Percentiles rank a stretch among this genome's conserved stretches.
Evolutionary conservation across 352 stramenopile species (phyloP).

Genomic region (Phytophthora syringae): DNA sequence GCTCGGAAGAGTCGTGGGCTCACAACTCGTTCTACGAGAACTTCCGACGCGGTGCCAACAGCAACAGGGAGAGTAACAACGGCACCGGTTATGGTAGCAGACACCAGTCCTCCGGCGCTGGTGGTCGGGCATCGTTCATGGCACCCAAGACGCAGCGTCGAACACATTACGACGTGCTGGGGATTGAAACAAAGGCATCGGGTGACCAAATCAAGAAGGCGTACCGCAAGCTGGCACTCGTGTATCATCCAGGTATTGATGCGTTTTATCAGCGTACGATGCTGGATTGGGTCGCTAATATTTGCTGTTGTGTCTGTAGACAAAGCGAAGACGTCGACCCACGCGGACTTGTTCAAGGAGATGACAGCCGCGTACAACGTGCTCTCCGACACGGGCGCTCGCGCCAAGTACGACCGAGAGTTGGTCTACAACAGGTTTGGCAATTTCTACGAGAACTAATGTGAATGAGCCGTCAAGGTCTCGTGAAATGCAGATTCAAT

Average conservation of each 20-base stretch:
- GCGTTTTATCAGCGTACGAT: too few relatives aligned
- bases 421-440: constrained; percentile 67
- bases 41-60: constrained; percentile 40
- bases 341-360: constrained; percentile 84
- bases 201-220: constrained; percentile 87
- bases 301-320: constrained; percentile 41
- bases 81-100: constrained; percentile 11
- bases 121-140: constrained; percentile 42
- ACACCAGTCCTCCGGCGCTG: constrained; percentile 28
- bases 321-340: constrained; percentile 68
- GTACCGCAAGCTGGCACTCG: constrained; percentile 89
- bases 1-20: constrained; percentile 49
- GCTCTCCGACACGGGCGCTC: constrained; percentile 64
- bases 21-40: constrained; percentile 61
- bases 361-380: constrained; percentile 89
- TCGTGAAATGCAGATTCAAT: constrained; percentile 16
- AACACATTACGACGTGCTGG: constrained; percentile 87
- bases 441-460: constrained; percentile 53
- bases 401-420: constrained; percentile 79
- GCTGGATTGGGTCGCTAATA: too few relatives aligned
- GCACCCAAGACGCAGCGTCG: constrained; percentile 39
- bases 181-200: constrained; percentile 60
- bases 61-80: constrained; percentile 15
- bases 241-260: constrained; percentile 89
- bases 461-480: background rate